Conservation (phyloP, 2,329 filamentous ascomycete species). For the Sarocladium strictum region DNA sequence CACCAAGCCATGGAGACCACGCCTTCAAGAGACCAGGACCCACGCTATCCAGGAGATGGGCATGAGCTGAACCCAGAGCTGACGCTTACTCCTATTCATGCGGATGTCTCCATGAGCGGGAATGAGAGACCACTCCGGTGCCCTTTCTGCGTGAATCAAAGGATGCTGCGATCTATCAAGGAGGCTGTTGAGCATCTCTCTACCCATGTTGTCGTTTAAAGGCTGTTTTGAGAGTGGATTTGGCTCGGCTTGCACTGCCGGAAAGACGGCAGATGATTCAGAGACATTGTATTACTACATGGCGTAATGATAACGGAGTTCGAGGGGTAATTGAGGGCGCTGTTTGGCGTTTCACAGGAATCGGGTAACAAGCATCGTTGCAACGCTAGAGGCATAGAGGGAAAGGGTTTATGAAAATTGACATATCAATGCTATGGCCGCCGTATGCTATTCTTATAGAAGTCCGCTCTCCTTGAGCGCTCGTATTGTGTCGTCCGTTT, state of each 20-base stretch:
- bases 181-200: conserved; percentile 59
- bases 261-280: too few relatives aligned
- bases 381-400: too few relatives aligned
- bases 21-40: conserved; percentile 22
- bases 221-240: too few relatives aligned
- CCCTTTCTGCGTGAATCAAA: conserved; percentile 56
- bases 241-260: too few relatives aligned
- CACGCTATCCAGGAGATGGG: conserved; percentile 27
- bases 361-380: too few relatives aligned
- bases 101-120: conserved; percentile 38
- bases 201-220: conserved; percentile 52
- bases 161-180: conserved; percentile 54
- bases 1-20: conserved; percentile 26
- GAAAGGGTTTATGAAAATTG: background rate
- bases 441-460: conserved; percentile 17
- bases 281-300: background rate
- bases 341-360: too few relatives aligned
- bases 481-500: conserved; percentile 35
- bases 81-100: conserved; percentile 49
- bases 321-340: too few relatives aligned
- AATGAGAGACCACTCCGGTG: conserved; percentile 48
- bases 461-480: conserved; percentile 38
- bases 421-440: background rate
- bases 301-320: background rate
- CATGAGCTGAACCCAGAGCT: conserved; percentile 35